Evolutionary conservation across 257 asterid species (phyloP).

Genomic region (Solanum dulcamara): DNA sequence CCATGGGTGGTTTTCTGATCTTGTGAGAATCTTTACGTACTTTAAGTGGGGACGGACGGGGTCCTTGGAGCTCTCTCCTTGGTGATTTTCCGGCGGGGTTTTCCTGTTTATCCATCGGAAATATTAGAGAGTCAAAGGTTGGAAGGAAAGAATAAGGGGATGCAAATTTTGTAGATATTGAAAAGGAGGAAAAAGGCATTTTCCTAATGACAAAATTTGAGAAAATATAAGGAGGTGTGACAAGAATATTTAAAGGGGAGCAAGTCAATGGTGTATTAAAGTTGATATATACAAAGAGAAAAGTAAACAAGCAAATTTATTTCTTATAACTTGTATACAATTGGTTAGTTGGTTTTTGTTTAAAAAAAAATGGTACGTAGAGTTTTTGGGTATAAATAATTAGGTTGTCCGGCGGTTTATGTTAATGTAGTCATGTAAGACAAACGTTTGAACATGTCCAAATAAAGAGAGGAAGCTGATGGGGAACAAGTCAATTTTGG

Average conservation of each 20-base stretch:
- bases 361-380: not conserved
- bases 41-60: constrained; percentile 75
- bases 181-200: constrained; percentile 6
- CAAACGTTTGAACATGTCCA: constrained; percentile 1
- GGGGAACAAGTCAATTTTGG: not conserved
- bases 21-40: constrained; percentile 80
- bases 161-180: not conserved
- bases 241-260: not conserved
- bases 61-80: constrained; percentile 66
- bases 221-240: constrained; percentile 1
- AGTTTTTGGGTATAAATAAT: not conserved
- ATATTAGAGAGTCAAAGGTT: not conserved
- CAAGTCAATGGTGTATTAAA: constrained; percentile 42
- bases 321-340: not conserved
- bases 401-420: not conserved
- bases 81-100: constrained; percentile 43
- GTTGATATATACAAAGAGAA: not conserved
- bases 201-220: not conserved
- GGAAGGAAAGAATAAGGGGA: not conserved
- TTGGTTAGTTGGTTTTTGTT: not conserved
- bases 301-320: not conserved
- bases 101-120: constrained; percentile 47
- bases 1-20: constrained; percentile 69
- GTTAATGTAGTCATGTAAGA: not conserved
- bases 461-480: not conserved